Evolutionary conservation across 2,329 filamentous ascomycete genomes (phyloP), one percentile per base, ranked within the genome.

Genomic region (Aspergillus tamarii): DNA sequence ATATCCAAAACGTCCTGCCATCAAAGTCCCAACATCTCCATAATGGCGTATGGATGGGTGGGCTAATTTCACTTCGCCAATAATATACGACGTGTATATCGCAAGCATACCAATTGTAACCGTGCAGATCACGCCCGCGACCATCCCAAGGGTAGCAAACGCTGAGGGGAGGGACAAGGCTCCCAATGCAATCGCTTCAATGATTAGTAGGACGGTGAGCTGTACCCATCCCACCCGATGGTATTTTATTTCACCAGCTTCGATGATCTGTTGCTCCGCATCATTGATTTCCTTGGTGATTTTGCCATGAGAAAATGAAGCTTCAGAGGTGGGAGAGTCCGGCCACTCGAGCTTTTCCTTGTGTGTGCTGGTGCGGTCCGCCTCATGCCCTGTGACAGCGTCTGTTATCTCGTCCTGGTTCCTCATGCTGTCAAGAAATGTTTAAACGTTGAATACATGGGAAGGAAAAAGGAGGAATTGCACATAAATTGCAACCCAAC

Each of bases 161-260:
- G 79, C 79, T 43, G 73, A 77, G 9, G 81, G 79, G 34, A 82
- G 73, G 60, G 79, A 80, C 62, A 82, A 74, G 28, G 76, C 78
- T 48, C 81, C 82, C 28, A 83, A 74, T 14, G 81, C 80, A 64
- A 83, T 82, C 39, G 82, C 81, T 66, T 84, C 82, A 39, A 83
- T 81, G 56, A 83, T 81, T 59, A 84, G 70, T 62, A 82, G 80
- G 39, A 83, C 73, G 3, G 81, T 82, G 34, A 82, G 71, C 21
- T 80, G 77, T 70, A 83, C 82, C 83, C 84, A 85, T 56, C 83
- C 77, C 32, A 84, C 73, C 21, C 64, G 63, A 34, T 59, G 62
- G 43, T 64, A 69, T 50, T 65, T 67, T 21, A 26, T 26, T 23
- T 57, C 55, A 21, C 55, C 55, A 26, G 46, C 46, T 9, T 50